A percentile compares a stretch with the other conserved stretches of the same genome.
Evolutionary conservation across 768 basidiomycete genomes (phyloP).

Genomic region (Wakefieldia striispora): DNA sequence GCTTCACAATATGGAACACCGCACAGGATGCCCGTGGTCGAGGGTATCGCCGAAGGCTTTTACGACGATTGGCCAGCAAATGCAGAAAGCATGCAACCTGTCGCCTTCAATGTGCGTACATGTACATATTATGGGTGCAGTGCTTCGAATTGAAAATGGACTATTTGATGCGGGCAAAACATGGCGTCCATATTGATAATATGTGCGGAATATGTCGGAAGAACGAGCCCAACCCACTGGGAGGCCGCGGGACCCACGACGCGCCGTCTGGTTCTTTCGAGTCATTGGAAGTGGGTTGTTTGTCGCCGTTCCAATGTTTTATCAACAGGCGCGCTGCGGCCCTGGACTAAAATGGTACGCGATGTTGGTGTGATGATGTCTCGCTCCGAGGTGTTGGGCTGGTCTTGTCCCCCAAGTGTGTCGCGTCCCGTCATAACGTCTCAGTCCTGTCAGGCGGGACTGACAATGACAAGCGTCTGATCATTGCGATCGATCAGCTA

Average conservation of each 20-base stretch:
- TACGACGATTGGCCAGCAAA: slow-evolving; percentile 24
- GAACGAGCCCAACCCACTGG: slow-evolving; percentile 18
- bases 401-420: background rate
- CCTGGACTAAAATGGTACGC: slow-evolving; percentile 13
- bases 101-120: slow-evolving; percentile 12
- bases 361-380: background rate
- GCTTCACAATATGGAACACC: slow-evolving; percentile 23
- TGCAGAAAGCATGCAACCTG: background rate
- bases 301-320: slow-evolving; percentile 19
- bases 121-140: slow-evolving; percentile 8
- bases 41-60: slow-evolving; percentile 16
- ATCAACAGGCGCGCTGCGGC: slow-evolving; percentile 20
- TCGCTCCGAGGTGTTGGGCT: slow-evolving; percentile 12
- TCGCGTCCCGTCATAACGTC: background rate
- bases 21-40: slow-evolving; percentile 32
- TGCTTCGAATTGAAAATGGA: slow-evolving; percentile 31
- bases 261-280: slow-evolving; percentile 14
- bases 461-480: slow-evolving; percentile 26
- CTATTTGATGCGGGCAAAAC: slow-evolving; percentile 21
- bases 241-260: slow-evolving; percentile 10
- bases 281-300: slow-evolving; percentile 1
- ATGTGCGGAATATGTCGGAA: slow-evolving; percentile 6
- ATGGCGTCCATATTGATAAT: slow-evolving; percentile 15
- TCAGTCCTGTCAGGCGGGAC: slow-evolving; percentile 1
- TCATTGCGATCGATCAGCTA: slow-evolving; percentile 28